A percentile compares a stretch with the other conserved stretches of the same genome.
Evolutionary conservation across 768 basidiomycete species (phyloP).

Genomic region (Pisolithus albus): DNA sequence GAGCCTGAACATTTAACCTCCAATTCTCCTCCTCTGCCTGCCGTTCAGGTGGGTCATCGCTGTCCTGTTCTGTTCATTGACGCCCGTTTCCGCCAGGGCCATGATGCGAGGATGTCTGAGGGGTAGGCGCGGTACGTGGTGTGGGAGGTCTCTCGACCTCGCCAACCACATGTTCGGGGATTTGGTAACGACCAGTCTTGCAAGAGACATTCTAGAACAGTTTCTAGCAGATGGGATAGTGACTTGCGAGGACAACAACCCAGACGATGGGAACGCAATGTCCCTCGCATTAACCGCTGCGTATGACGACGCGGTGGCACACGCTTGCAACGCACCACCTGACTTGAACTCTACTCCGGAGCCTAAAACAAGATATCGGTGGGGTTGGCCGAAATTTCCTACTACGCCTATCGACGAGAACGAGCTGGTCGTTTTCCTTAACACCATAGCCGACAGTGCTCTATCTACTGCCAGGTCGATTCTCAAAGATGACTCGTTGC

Average conservation of each 20-base stretch:
- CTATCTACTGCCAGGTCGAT: neutral
- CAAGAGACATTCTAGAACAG: neutral
- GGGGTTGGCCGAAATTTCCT: constrained; percentile 2
- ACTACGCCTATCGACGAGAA: neutral
- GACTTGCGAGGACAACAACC: neutral
- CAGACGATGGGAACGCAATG: neutral
- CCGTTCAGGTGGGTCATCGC: constrained; percentile 10
- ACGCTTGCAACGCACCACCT: neutral
- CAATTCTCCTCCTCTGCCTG: constrained; percentile 35
- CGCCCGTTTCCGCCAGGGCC: neutral
- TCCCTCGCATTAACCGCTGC: neutral
- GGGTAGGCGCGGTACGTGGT: neutral
- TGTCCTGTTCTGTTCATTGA: neutral
- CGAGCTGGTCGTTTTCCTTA: constrained; percentile 3
- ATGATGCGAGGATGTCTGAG: neutral
- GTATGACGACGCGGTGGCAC: neutral
- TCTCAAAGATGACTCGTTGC: neutral
- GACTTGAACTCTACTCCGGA: neutral
- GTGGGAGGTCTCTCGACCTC: constrained; percentile 7
- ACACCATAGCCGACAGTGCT: neutral
- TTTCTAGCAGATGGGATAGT: neutral
- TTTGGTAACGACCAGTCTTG: constrained; percentile 2
- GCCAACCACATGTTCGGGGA: constrained; percentile 11
- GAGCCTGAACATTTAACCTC: constrained; percentile 62
- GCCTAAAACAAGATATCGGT: neutral